These are phyloP conservation scores for Solanum commersonii DNA, from an alignment of 257 asterid genomes.

Conservation along the genomic window DNA sequence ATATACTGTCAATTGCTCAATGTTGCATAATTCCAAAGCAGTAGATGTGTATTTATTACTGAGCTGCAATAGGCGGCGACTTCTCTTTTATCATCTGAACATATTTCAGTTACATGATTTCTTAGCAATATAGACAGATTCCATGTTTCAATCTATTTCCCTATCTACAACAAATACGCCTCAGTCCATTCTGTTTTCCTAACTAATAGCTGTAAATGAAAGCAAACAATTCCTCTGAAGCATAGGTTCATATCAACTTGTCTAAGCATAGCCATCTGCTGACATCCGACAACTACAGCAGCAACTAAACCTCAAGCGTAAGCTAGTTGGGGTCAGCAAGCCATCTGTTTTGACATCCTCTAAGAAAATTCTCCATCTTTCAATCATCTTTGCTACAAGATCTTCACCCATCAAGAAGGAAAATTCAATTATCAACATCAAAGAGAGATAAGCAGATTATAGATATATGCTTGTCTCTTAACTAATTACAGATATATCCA, in stretches of 20 bases:
- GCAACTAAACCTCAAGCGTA: neutral
- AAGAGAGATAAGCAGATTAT: neutral
- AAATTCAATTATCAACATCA: neutral
- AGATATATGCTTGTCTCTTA: neutral
- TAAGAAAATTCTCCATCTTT: neutral
- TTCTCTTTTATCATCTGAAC: neutral
- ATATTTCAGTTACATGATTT: neutral
- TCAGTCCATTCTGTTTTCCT: neutral
- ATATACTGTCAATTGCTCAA: neutral
- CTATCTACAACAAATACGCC: neutral
- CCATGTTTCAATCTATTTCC: neutral
- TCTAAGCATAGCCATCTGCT: neutral
- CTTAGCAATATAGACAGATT: neutral
- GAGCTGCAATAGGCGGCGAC: neutral
- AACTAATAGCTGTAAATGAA: neutral
- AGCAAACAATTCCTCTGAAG: neutral
- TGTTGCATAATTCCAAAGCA: neutral
- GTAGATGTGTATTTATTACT: neutral
- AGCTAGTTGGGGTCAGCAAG: neutral
- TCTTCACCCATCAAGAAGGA: neutral
- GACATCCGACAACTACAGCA: neutral
- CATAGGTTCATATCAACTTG: neutral
- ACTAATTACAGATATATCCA: neutral
- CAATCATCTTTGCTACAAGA: neutral
- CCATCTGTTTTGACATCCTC: neutral